Evolutionary conservation across 2,329 filamentous ascomycete species (phyloP), one percentile per base, ranked within the genome.

Genomic region (Alternaria arbusti): DNA sequence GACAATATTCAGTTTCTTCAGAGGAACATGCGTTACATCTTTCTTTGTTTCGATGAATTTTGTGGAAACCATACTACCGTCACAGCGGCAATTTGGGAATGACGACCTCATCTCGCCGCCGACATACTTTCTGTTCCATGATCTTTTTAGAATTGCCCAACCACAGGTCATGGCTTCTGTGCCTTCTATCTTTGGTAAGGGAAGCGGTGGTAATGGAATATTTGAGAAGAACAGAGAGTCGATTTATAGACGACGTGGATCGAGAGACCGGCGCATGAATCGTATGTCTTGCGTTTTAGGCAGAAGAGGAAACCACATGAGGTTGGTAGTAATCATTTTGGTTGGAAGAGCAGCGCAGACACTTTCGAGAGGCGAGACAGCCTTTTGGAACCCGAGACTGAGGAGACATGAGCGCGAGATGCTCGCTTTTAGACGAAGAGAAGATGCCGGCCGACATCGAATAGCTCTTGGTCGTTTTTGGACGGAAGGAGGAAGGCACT

Each of bases 261-360:
- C 9, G n/a, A 40, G 43, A 17, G 20, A 44, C 43, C 17, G 3
- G 12, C n/a, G 6, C 40, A 17, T 43, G n/a, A n/a, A n/a, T n/a
- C n/a, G n/a, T n/a, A n/a, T n/a, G n/a, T n/a, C n/a, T n/a, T n/a
- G n/a, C n/a, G n/a, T n/a, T 17, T 20, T 44, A 5, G 17, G 10
- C 4, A 44, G 10, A 11, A 44, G 17, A 44, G 43, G 20, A 44
- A 22, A 22, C 43, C 17, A 17, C 1, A 20, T 6, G 17, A 17
- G 1, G n/a, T 4, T 3, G 3, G 9, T 44, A 3, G 6, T 0
- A 4, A 11, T 11, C 5, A 0, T 44, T 44, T 13, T 22, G 43
- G 43, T 45, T 2, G 12, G 17, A 22, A 45, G 43, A 45, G 6
- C 6, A 45, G 11, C 20, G 17, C 43, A 45, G 43, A 22, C 17